Evolutionary conservation across 2,329 filamentous ascomycete genomes (phyloP), one percentile per base, ranked within the genome.

Genomic region (Trichoderma simmonsii): DNA sequence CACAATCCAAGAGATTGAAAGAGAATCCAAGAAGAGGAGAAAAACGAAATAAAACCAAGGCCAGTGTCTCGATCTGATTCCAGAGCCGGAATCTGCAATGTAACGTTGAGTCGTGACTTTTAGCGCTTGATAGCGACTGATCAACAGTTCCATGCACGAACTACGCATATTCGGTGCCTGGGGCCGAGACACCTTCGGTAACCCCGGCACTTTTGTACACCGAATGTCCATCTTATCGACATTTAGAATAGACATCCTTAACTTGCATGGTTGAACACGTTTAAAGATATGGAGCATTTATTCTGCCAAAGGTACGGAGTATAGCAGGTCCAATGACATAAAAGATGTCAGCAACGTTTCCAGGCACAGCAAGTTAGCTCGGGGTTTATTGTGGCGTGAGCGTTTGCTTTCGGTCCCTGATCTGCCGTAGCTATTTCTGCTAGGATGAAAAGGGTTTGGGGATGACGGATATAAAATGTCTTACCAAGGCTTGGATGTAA

Each of bases 331-430:
- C 34, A 39, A 30, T 43, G 12, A 39, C 12, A 43, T 9, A 14
- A 14, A 12, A 30, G 4, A 18, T 24, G 51, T 60, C 21, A 34
- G 34, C 62, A 64, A 64, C 24, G 54, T 59, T 68, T 2, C 32
- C 24, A 28, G n/a, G 54, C 34, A 36, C 54, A 12, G n/a, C 32
- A 24, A 43, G 54, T 21, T 59, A 36, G 32, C 28, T 59, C 18
- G 54, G 54, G 65, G 34, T 48, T 39, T 26, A 32, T 9, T 32
- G 65, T 68, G 65, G 65, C 65, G 65, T 59, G 18, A 59, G 18
- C 18, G 51, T 68, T 68, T 59, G 24, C 51, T 18, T 30, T 43
- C 63, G 65, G 65, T 68, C 21, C 65, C 65, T 68, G 65, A 68
- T 59, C 54, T 68, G 54, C 51, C 65, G 24, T 8, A 18, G 26